Evolutionary conservation across 2,329 filamentous ascomycete species (phyloP).

Genomic region (Colletotrichum sp.): DNA sequence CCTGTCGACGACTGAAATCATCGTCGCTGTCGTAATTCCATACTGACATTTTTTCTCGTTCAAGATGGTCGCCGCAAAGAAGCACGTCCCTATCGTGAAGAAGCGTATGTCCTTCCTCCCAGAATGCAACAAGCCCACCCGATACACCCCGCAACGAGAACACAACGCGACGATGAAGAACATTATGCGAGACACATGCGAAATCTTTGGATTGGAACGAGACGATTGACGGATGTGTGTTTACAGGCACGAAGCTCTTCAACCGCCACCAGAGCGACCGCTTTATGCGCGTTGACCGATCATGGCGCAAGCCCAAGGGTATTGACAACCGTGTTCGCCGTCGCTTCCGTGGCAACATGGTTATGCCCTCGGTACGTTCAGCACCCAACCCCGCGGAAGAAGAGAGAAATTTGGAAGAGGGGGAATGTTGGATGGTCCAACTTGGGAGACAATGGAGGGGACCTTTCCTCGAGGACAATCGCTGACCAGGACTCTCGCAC

Average conservation of each 20-base stretch:
- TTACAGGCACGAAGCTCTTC: conserved; percentile 88
- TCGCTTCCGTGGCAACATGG: conserved; percentile 94
- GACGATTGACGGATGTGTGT: conserved; percentile 43
- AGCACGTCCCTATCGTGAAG: conserved; percentile 99
- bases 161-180: neutral
- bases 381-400: neutral
- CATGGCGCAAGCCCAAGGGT: conserved; percentile 99
- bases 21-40: neutral
- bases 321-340: conserved; percentile 98
- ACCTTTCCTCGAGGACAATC: neutral
- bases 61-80: conserved; percentile 98
- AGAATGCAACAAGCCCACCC: neutral
- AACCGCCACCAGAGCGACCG: conserved; percentile 96
- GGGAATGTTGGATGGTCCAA: neutral
- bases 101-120: conserved; percentile 80
- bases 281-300: conserved; percentile 88
- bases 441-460: neutral
- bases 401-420: conserved; percentile 11
- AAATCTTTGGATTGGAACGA: conserved; percentile 15
- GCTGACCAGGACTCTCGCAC: neutral
- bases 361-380: conserved; percentile 94
- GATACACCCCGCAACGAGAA: conserved; percentile 9
- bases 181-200: neutral
- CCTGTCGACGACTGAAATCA: neutral
- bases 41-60: conserved; percentile 34